Conservation (phyloP, 2,329 filamentous ascomycete species). For the Myriosclerotinia curreyana region DNA sequence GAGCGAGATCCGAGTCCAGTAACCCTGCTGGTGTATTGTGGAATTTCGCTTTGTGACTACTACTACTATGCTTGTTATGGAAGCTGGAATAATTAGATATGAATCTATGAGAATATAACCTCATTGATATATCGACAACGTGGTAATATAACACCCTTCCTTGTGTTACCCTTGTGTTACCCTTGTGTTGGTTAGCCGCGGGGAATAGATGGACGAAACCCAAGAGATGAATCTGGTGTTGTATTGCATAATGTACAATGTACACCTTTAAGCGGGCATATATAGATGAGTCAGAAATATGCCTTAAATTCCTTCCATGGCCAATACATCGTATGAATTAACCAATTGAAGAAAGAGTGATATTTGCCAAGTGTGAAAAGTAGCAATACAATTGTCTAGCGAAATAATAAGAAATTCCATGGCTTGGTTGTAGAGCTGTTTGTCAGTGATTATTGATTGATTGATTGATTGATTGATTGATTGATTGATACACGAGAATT, state of each 20-base stretch:
- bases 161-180: neutral
- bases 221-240: neutral
- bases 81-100: neutral
- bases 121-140: neutral
- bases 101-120: neutral
- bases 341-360: neutral
- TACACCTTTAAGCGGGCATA: neutral
- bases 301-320: neutral
- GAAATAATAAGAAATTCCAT: neutral
- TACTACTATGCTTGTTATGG: neutral
- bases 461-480: too few relatives aligned
- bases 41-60: too few relatives aligned
- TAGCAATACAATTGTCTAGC: neutral
- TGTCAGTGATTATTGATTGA: too few relatives aligned
- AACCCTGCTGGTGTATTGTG: neutral
- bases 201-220: neutral
- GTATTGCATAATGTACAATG: neutral
- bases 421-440: neutral
- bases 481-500: too few relatives aligned
- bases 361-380: neutral
- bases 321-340: neutral
- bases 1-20: neutral
- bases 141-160: conserved; percentile 3
- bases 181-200: neutral
- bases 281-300: neutral